phyloP scores from a whole-genome alignment of 2,329 filamentous ascomycete genomes.

The Venturia nashicola region DNA sequence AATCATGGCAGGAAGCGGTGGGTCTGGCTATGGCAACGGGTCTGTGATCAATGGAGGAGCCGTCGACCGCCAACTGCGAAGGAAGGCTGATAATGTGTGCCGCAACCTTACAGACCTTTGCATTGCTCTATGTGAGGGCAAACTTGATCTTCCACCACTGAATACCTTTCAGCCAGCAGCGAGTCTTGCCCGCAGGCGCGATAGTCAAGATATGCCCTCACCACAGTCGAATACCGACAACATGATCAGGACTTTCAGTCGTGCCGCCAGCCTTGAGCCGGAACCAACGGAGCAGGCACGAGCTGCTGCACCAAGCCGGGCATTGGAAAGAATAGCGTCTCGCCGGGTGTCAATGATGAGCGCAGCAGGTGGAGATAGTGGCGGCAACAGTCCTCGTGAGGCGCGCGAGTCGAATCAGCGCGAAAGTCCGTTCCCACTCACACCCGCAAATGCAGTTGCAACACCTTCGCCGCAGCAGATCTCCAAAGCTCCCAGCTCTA shows the following conservation, averaged over 20 bases:
- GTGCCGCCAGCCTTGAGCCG: constrained; percentile 22
- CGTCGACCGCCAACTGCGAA: constrained; percentile 68
- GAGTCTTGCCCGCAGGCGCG: neutral
- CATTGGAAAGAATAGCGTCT: constrained; percentile 32
- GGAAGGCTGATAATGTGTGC: constrained; percentile 88
- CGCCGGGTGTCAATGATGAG: constrained; percentile 26
- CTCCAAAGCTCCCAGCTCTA: constrained; percentile 5
- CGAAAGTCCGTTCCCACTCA: neutral
- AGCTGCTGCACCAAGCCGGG: constrained; percentile 23
- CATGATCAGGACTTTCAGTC: neutral
- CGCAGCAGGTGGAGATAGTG: constrained; percentile 14
- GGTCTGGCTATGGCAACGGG: constrained; percentile 49
- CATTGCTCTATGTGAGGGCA: constrained; percentile 51
- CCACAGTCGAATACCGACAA: neutral
- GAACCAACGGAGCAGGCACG: constrained; percentile 19
- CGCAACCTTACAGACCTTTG: constrained; percentile 87
- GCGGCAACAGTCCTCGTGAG: constrained; percentile 20
- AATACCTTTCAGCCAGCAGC: neutral
- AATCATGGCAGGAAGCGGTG: constrained; percentile 61
- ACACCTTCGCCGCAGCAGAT: constrained; percentile 4
- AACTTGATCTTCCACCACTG: constrained; percentile 4
- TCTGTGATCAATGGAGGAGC: constrained; percentile 48
- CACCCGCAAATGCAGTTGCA: neutral
- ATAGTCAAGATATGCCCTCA: constrained; percentile 6
- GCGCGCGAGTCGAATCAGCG: constrained; percentile 12